phyloP scores from a whole-genome alignment of 2,329 filamentous ascomycete genomes.

The Aspergillus fumigatus region DNA sequence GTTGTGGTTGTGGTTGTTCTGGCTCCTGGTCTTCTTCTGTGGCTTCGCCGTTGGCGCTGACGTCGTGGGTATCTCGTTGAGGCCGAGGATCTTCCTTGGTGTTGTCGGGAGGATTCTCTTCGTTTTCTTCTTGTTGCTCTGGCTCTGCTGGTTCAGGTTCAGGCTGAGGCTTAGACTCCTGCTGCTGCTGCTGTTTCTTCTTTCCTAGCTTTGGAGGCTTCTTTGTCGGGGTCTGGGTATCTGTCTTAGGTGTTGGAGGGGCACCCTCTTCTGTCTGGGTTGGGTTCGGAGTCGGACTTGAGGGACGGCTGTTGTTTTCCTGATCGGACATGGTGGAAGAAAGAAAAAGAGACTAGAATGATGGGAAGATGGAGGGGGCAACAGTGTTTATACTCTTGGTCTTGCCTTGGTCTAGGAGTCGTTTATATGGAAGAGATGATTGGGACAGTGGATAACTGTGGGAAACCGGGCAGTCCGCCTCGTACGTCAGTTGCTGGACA shows the following conservation, averaged over 20 bases:
- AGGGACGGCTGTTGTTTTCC: conserved; percentile 10
- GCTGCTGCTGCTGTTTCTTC: conserved; percentile 40
- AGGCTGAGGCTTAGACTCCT: conserved; percentile 20
- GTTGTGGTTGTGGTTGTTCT: conserved; percentile 35
- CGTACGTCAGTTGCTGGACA: conserved; percentile 22
- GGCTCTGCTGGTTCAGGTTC: conserved; percentile 40
- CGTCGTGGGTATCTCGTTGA: conserved; percentile 1
- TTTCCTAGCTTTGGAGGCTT: conserved; percentile 31
- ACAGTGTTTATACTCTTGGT: not conserved
- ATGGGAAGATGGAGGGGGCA: conserved; percentile 5
- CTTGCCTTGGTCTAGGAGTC: not conserved
- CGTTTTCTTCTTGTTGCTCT: conserved; percentile 33
- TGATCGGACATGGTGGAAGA: conserved; percentile 27
- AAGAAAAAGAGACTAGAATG: conserved; percentile 14
- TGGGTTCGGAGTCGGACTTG: conserved; percentile 14
- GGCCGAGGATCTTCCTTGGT: conserved; percentile 11
- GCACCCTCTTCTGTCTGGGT: not conserved
- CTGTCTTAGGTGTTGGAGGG: not conserved
- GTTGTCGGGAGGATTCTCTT: not conserved
- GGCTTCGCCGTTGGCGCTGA: no score
- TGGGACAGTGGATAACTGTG: not conserved
- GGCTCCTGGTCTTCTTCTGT: conserved; percentile 2
- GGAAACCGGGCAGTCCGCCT: conserved; percentile 12
- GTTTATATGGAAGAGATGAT: not conserved
- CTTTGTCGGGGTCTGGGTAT: conserved; percentile 9